Evolutionary conservation across 345 rosid genomes (phyloP).

Genomic region (Streptanthus diversifolius): DNA sequence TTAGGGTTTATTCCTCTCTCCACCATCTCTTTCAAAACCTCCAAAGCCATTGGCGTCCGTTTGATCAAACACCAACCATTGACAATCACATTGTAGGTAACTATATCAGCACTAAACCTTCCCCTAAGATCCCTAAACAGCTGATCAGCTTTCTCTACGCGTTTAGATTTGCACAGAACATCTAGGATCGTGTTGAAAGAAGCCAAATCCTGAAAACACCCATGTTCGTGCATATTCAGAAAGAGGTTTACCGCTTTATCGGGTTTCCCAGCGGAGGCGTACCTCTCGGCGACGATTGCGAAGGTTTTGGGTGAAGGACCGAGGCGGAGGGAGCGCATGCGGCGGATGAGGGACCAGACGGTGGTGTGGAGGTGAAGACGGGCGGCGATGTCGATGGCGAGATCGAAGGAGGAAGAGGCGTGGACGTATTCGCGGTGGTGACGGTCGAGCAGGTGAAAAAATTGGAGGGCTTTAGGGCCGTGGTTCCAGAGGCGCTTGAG

Average conservation of each 20-base stretch:
- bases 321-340: conserved; percentile 63
- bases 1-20: conserved; percentile 61
- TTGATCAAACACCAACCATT: conserved; percentile 94
- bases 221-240: conserved; percentile 79
- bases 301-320: conserved; percentile 66
- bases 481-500: conserved; percentile 84
- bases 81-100: conserved; percentile 72
- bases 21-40: conserved; percentile 81
- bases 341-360: conserved; percentile 51
- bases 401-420: conserved; percentile 69
- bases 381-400: conserved; percentile 74
- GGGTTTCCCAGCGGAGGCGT: conserved; percentile 62
- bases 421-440: conserved; percentile 52
- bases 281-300: conserved; percentile 78
- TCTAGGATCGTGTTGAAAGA: conserved; percentile 87
- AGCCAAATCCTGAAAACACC: conserved; percentile 64
- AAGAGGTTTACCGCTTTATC: conserved; percentile 67
- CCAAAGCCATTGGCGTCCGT: conserved; percentile 68
- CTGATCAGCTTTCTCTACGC: conserved; percentile 70
- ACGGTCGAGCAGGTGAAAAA: conserved; percentile 56
- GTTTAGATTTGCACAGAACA: conserved; percentile 63
- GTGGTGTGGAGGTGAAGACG: conserved; percentile 60
- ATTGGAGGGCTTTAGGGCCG: conserved; percentile 73
- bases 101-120: conserved; percentile 63
- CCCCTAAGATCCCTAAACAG: conserved; percentile 60